phyloP scores from a whole-genome alignment of 2,329 filamentous ascomycete species.

The Colletotrichum sojae region DNA sequence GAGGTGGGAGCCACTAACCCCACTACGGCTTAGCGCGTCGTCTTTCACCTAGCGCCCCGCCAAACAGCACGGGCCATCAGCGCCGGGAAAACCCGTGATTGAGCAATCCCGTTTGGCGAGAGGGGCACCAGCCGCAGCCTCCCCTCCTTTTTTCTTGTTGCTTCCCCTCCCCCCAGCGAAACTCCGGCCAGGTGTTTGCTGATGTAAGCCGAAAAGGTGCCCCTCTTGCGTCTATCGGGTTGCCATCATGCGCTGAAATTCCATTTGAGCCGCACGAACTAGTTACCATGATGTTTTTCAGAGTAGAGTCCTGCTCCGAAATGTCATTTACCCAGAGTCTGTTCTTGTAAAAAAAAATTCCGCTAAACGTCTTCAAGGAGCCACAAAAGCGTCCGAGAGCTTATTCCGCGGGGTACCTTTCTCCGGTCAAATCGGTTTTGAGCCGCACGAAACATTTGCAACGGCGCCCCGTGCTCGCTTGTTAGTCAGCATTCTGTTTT shows the following conservation, averaged over 20 bases:
- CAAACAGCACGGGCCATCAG: conserved; percentile 28
- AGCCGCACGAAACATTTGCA: conserved; percentile 35
- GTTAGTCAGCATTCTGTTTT: conserved; percentile 14
- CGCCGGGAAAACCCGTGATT: conserved; percentile 40
- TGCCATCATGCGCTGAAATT: background rate
- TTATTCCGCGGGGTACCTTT: too few relatives aligned
- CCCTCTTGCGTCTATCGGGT: conserved; percentile 28
- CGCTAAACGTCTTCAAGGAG: too few relatives aligned
- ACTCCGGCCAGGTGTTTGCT: background rate
- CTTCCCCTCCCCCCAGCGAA: background rate
- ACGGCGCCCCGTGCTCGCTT: conserved; percentile 16
- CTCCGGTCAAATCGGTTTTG: conserved; percentile 11
- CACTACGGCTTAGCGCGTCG: conserved; percentile 24
- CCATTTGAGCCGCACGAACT: conserved; percentile 37
- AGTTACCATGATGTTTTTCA: background rate
- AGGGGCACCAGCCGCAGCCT: conserved; percentile 11
- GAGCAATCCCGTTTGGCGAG: conserved; percentile 36
- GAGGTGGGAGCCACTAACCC: conserved; percentile 59
- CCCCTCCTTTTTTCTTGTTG: too few relatives aligned
- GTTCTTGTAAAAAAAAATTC: too few relatives aligned
- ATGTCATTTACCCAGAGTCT: too few relatives aligned
- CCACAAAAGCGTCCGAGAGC: too few relatives aligned
- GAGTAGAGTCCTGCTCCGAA: too few relatives aligned
- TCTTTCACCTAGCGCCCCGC: conserved; percentile 39
- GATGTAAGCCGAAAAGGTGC: background rate